phyloP scores from a whole-genome alignment of 768 basidiomycete species.

The Lactarius evosmus region DNA sequence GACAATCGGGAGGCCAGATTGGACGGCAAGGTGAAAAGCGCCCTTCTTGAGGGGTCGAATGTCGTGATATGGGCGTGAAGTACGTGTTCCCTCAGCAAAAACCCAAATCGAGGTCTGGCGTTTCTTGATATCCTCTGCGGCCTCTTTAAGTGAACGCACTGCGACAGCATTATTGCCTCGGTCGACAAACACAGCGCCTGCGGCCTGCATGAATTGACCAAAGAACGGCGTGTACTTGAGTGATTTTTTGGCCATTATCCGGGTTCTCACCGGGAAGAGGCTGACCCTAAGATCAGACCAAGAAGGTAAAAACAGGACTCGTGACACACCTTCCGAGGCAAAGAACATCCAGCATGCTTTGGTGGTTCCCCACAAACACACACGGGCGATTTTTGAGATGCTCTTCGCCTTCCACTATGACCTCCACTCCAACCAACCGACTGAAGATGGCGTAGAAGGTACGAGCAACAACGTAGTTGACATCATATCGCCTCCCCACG shows the following conservation, averaged over 20 bases:
- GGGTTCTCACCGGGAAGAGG: constrained; percentile 74
- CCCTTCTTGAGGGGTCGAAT: constrained; percentile 95
- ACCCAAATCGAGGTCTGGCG: constrained; percentile 80
- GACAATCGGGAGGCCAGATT: constrained; percentile 85
- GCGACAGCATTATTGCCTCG: constrained; percentile 76
- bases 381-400: constrained; percentile 68
- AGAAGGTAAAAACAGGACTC: constrained; percentile 1
- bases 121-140: constrained; percentile 74
- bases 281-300: constrained; percentile 17
- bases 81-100: constrained; percentile 95
- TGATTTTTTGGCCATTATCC: constrained; percentile 93
- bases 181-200: constrained; percentile 90
- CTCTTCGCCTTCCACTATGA: constrained; percentile 86
- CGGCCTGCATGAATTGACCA: constrained; percentile 86
- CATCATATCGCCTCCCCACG: constrained; percentile 68
- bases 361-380: constrained; percentile 85
- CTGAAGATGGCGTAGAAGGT: constrained; percentile 73
- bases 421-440: constrained; percentile 57
- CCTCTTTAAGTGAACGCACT: constrained; percentile 68
- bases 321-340: constrained; percentile 68
- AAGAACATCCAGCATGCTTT: constrained; percentile 88
- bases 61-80: constrained; percentile 57
- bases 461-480: constrained; percentile 79
- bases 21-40: constrained; percentile 93
- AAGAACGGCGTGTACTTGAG: constrained; percentile 78